These are phyloP conservation scores for Suillus clintonianus DNA, from an alignment of 768 basidiomycete species.

Conservation along the genomic window DNA sequence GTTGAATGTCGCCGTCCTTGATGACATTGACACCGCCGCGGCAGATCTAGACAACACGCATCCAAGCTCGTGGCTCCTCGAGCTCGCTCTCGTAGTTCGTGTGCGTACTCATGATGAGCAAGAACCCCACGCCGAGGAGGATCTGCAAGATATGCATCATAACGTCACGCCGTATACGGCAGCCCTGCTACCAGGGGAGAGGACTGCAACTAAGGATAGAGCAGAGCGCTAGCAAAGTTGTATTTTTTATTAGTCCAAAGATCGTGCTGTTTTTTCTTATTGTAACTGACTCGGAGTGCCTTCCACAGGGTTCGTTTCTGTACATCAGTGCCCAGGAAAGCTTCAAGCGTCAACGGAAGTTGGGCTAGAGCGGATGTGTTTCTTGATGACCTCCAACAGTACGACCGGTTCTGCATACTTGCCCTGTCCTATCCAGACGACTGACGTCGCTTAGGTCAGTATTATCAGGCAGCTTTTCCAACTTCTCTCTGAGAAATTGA, in stretches of 20 bases:
- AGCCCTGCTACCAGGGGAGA: slow-evolving; percentile 33
- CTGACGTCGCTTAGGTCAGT: background rate
- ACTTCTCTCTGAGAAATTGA: background rate
- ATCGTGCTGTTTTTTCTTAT: background rate
- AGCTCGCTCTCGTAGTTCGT: slow-evolving; percentile 30
- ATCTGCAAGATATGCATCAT: slow-evolving; percentile 46
- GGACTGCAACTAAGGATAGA: slow-evolving; percentile 35
- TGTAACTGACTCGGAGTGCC: background rate
- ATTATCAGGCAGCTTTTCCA: background rate
- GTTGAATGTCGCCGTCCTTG: background rate
- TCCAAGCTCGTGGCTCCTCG: slow-evolving; percentile 36
- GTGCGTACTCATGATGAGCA: slow-evolving; percentile 35
- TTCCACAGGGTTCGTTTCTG: background rate
- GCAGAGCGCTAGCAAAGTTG: slow-evolving; percentile 39
- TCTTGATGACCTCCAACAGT: background rate
- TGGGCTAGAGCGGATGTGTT: background rate
- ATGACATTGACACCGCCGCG: background rate
- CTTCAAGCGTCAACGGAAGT: background rate
- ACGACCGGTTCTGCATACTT: no score
- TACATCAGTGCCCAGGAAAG: background rate
- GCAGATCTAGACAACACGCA: slow-evolving; percentile 41
- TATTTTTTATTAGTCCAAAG: background rate
- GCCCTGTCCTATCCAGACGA: background rate
- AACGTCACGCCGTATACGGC: slow-evolving; percentile 38
- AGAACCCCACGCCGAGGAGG: slow-evolving; percentile 40